A percentile compares a stretch with the other conserved stretches of the same genome.
These are phyloP conservation scores for Scedosporium dehoogii DNA, from an alignment of 2,329 filamentous ascomycete species.

Conservation along the genomic window DNA sequence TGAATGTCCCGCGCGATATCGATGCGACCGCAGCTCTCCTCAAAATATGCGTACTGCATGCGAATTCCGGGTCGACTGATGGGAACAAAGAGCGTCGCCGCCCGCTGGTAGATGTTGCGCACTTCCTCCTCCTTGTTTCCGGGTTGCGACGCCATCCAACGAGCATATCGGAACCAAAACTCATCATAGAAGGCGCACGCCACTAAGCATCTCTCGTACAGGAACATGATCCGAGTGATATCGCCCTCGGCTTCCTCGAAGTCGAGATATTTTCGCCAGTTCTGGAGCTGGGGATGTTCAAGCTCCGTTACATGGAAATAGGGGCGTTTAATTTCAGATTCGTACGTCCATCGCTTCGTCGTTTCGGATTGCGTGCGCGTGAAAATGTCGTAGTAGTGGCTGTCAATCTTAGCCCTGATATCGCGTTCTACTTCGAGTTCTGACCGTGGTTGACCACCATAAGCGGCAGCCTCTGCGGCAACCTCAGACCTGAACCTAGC, in stretches of 20 bases:
- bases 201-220: slow-evolving; percentile 91
- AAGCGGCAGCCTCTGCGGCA: slow-evolving; percentile 49
- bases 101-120: slow-evolving; percentile 83
- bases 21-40: slow-evolving; percentile 70
- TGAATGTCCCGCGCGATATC: slow-evolving; percentile 80
- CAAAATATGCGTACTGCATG: slow-evolving; percentile 88
- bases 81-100: slow-evolving; percentile 75
- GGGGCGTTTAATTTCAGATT: slow-evolving; percentile 86
- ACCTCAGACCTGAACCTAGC: slow-evolving; percentile 62
- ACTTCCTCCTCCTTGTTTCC: slow-evolving; percentile 74
- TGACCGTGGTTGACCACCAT: slow-evolving; percentile 43
- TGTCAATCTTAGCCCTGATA: slow-evolving; percentile 69
- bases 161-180: slow-evolving; percentile 93
- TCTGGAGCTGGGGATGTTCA: slow-evolving; percentile 71
- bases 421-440: slow-evolving; percentile 78
- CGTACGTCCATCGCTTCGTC: slow-evolving; percentile 87
- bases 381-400: slow-evolving; percentile 72
- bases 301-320: slow-evolving; percentile 96
- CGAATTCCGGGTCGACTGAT: slow-evolving; percentile 76
- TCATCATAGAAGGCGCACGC: slow-evolving; percentile 93
- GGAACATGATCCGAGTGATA: slow-evolving; percentile 61
- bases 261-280: slow-evolving; percentile 95
- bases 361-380: slow-evolving; percentile 76
- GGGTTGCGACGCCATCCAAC: slow-evolving; percentile 80
- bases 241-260: slow-evolving; percentile 85